phyloP scores from a whole-genome alignment of 805 yeast species.

The Saccharomycodes ludwigii region DNA sequence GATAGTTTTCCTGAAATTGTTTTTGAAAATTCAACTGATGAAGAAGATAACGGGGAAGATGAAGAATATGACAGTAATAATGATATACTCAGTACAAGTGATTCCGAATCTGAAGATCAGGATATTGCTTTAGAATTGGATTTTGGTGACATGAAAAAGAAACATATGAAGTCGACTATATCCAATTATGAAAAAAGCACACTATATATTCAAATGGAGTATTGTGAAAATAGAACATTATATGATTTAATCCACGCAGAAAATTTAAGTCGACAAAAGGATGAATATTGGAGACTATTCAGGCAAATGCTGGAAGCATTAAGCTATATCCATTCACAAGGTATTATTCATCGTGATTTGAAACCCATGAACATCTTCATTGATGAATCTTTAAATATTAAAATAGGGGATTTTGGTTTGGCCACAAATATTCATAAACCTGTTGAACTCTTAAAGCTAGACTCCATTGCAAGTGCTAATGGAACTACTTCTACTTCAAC shows the following conservation, averaged over 20 bases:
- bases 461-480: constrained; percentile 15
- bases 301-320: constrained; percentile 84
- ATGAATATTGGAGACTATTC: constrained; percentile 82
- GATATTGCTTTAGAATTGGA: constrained; percentile 1
- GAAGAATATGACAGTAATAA: constrained; percentile 6
- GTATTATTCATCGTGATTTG: constrained; percentile 88
- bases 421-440: constrained; percentile 76
- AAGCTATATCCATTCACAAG: constrained; percentile 82
- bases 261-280: constrained; percentile 56
- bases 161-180: constrained; percentile 2
- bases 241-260: constrained; percentile 67
- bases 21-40: constrained; percentile 7
- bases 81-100: constrained; percentile 7
- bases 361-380: constrained; percentile 95
- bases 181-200: constrained; percentile 40
- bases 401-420: constrained; percentile 94
- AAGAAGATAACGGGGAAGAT: constrained; percentile 9
- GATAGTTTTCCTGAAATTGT: constrained; percentile 3
- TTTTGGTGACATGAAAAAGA: constrained; percentile 1
- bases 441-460: constrained; percentile 21
- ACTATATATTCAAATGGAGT: constrained; percentile 94
- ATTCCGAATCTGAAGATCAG: constrained; percentile 2
- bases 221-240: constrained; percentile 89
- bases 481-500: neutral
- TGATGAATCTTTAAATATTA: constrained; percentile 77